Evolutionary conservation across 192 early-diverging fungal genomes (phyloP), one percentile per base, ranked within the genome.

Genomic region (Chytriomyces sp.): DNA sequence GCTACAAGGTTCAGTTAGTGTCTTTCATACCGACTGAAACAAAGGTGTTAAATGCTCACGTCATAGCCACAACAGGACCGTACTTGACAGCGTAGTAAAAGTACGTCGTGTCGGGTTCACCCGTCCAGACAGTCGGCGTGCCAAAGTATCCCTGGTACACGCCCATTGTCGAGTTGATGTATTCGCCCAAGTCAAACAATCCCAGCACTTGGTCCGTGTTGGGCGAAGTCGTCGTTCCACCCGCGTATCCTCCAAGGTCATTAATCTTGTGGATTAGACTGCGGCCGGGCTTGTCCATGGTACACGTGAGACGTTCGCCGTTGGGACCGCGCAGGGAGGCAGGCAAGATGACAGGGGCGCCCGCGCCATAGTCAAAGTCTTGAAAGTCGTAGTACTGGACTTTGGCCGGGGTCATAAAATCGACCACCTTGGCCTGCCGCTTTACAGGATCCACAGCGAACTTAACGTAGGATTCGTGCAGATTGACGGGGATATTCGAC

Each of bases 371-470:
- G 26, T 73, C 72, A 10, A 25, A 52, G 4, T 65, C 61, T 7
- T 32, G 32, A 2, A 49, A 32, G 62, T 73, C 61, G 32, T 52
- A 54, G 6, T 7, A 32, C 25, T 64, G 60, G 53, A 4, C 52
- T 22, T 65, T 53, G 25, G 62, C 19, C 30, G 72, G 72, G n/a
- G n/a, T n/a, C 52, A 73, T 28, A 33, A 73, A 73, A 39, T 28
- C 64, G 49, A 64, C 72, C 26, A 31, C 36, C 5, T 30, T 6
- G 10, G 5, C 32, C 41, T 37, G 12, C 22, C 30, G 33, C 4
- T 37, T 37, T 26, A 10, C 54, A 4, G 60, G 25, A 7, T 26
- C 34, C 8, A 73, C 19, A 8, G 7, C 12, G 36, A 73, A 41
- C 19, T 64, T 52, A 37, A 73, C 32, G 52, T 36, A 49, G 5